phyloP scores from a whole-genome alignment of 495 filamentous ascomycete species.

The Neurospora sp. region DNA sequence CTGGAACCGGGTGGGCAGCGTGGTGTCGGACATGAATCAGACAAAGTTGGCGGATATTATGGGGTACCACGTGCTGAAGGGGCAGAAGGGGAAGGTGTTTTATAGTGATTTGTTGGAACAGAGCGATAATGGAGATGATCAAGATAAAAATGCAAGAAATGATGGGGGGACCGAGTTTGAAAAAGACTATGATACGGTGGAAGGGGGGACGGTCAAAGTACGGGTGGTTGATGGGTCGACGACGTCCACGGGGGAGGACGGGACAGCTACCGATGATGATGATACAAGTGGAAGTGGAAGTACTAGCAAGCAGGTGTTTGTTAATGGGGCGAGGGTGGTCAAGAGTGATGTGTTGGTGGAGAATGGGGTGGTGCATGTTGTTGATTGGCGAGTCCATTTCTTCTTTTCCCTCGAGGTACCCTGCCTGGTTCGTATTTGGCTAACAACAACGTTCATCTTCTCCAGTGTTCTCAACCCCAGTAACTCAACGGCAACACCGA shows the following conservation, averaged over 20 bases:
- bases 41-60: constrained; percentile 12
- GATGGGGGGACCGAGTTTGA: not conserved
- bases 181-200: not conserved
- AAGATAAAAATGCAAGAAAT: no score
- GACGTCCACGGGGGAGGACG: not conserved
- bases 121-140: no score
- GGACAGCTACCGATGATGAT: not conserved
- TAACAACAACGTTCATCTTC: not conserved
- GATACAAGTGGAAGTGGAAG: not conserved
- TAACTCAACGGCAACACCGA: constrained; percentile 21
- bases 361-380: constrained; percentile 45
- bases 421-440: no score
- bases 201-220: not conserved
- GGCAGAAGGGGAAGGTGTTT: constrained; percentile 30
- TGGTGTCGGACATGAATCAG: constrained; percentile 1
- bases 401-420: no score
- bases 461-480: constrained; percentile 19
- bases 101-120: constrained; percentile 34
- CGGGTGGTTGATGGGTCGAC: not conserved
- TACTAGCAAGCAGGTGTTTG: constrained; percentile 30
- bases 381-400: constrained; percentile 29
- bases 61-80: constrained; percentile 26
- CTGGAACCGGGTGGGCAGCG: constrained; percentile 16
- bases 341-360: constrained; percentile 36
- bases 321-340: constrained; percentile 40